Evolutionary conservation across 306 rosid genomes (phyloP).

Genomic region (Quillaja saponaria): DNA sequence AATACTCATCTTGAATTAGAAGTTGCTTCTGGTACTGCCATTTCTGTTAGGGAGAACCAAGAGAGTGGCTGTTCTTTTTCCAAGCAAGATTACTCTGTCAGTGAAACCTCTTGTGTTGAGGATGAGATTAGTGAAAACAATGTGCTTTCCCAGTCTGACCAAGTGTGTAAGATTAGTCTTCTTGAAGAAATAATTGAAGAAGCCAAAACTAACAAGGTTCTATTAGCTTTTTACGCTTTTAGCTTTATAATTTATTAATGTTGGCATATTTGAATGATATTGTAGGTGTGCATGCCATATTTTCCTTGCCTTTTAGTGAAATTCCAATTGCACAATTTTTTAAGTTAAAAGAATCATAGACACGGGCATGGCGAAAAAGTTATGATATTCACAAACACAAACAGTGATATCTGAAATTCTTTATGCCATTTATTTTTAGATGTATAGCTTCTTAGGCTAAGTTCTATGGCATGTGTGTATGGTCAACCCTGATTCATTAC

Average conservation of each 20-base stretch:
- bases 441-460: no score
- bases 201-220: slow-evolving; percentile 87
- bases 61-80: slow-evolving; percentile 29
- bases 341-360: no score
- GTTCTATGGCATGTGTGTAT: no score
- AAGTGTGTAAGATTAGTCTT: slow-evolving; percentile 50
- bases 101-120: slow-evolving; percentile 39
- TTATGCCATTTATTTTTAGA: no score
- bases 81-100: slow-evolving; percentile 24
- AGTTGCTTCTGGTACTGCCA: slow-evolving; percentile 22
- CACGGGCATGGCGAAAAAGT: no score
- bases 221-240: slow-evolving; percentile 17
- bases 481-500: no score
- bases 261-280: not conserved
- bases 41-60: slow-evolving; percentile 21
- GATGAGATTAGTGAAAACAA: slow-evolving; percentile 34
- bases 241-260: not conserved
- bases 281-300: no score
- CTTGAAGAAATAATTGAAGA: slow-evolving; percentile 79
- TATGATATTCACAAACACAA: no score
- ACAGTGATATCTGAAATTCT: no score
- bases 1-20: slow-evolving; percentile 34
- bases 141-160: slow-evolving; percentile 37
- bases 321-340: no score
- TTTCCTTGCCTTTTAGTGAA: no score